A percentile compares a stretch with the other conserved stretches of the same genome.
phyloP scores from a whole-genome alignment of 177 flowering plant species.

The Vitis hybrid region DNA sequence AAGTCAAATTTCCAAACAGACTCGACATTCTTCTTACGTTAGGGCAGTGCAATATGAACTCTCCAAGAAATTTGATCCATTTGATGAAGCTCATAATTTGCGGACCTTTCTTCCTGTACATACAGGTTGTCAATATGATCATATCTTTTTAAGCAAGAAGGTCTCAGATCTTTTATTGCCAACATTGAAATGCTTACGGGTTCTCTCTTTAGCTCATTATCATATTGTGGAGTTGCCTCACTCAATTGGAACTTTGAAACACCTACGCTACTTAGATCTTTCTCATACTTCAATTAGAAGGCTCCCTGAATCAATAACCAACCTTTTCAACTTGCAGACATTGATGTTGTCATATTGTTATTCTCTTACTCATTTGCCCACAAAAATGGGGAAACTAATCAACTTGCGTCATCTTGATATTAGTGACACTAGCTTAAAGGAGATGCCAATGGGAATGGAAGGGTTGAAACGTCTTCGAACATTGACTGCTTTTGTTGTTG shows the following conservation, averaged over 20 bases:
- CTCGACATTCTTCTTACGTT: conserved; percentile 7
- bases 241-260: conserved; percentile 30
- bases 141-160: neutral
- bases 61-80: conserved; percentile 5
- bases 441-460: conserved; percentile 10
- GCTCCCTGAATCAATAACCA: conserved; percentile 24
- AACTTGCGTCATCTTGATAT: too few species aligned
- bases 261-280: conserved; percentile 31
- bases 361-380: conserved; percentile 19
- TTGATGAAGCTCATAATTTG: conserved; percentile 10
- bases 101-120: conserved; percentile 29
- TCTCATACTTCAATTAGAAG: conserved; percentile 17
- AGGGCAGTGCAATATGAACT: neutral
- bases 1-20: neutral
- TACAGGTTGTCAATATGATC: too few species aligned
- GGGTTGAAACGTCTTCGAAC: conserved; percentile 13
- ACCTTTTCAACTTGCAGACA: conserved; percentile 30
- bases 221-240: conserved; percentile 7
- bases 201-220: conserved; percentile 11
- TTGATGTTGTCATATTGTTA: conserved; percentile 23
- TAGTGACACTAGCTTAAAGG: neutral
- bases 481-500: neutral
- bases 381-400: neutral
- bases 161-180: conserved; percentile 10
- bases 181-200: conserved; percentile 15